These are phyloP conservation scores for Pythium myriotylum DNA, from an alignment of 352 stramenopile species.

Conservation along the genomic window DNA sequence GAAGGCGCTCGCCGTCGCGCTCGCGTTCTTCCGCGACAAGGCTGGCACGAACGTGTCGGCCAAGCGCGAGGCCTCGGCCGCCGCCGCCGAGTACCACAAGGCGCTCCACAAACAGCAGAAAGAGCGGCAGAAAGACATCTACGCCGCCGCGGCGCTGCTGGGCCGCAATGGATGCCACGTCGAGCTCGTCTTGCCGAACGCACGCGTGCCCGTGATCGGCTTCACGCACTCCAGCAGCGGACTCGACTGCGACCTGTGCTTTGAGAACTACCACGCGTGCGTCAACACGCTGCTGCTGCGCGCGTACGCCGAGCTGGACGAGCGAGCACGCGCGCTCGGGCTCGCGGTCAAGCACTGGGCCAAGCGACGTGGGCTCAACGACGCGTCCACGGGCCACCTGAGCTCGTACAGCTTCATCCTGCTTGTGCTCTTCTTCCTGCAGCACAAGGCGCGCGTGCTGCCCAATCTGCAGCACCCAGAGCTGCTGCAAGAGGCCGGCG, in stretches of 20 bases:
- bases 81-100: conserved; percentile 10
- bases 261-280: conserved; percentile 80
- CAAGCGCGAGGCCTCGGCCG: conserved; percentile 6
- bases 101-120: conserved; percentile 35
- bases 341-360: conserved; percentile 98
- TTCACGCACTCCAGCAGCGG: conserved; percentile 60
- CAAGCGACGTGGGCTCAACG: conserved; percentile 96
- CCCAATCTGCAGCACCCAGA: conserved; percentile 93
- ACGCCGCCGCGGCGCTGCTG: conserved; percentile 30
- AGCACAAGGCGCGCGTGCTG: conserved; percentile 81
- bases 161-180: conserved; percentile 60
- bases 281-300: conserved; percentile 84
- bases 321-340: conserved; percentile 85
- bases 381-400: conserved; percentile 94
- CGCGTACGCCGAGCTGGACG: conserved; percentile 75
- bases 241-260: conserved; percentile 83
- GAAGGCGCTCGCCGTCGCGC: conserved; percentile 8
- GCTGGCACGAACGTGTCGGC: conserved; percentile 5
- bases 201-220: conserved; percentile 81
- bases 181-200: conserved; percentile 62
- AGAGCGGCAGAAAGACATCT: conserved; percentile 22
- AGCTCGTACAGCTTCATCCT: conserved; percentile 99
- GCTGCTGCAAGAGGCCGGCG: conserved; percentile 45
- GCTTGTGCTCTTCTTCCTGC: conserved; percentile 97
- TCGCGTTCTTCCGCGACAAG: conserved; percentile 52